Conservation (phyloP, 2,329 filamentous ascomycete species). For the Huntiella abstrusa region DNA sequence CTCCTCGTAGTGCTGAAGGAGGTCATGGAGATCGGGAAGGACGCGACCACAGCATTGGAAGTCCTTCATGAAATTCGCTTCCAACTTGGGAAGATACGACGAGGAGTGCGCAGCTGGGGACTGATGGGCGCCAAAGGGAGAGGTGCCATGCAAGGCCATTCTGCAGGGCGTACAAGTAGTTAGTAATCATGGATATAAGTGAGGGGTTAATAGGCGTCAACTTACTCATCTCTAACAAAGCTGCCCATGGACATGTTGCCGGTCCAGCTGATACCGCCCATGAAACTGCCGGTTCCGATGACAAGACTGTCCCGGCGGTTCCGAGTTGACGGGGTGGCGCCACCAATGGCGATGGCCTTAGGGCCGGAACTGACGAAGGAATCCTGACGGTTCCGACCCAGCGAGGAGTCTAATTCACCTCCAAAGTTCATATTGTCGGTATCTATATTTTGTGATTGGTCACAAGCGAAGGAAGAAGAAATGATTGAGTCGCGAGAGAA, state of each 20-base stretch:
- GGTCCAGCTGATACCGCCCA: slow-evolving; percentile 77
- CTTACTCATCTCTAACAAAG: slow-evolving; percentile 96
- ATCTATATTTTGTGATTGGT: not conserved
- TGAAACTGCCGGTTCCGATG: slow-evolving; percentile 35
- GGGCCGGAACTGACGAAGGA: slow-evolving; percentile 47
- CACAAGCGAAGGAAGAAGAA: not conserved
- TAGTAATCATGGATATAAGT: slow-evolving; percentile 11
- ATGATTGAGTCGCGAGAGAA: too few relatives aligned
- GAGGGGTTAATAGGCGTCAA: slow-evolving; percentile 12
- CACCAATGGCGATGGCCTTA: slow-evolving; percentile 48
- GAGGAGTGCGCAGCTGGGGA: slow-evolving; percentile 95
- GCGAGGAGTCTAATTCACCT: slow-evolving; percentile 34
- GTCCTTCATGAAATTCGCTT: slow-evolving; percentile 94
- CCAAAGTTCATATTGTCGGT: slow-evolving; percentile 35
- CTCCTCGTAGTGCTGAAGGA: slow-evolving; percentile 93
- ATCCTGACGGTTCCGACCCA: slow-evolving; percentile 41
- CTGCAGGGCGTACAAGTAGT: slow-evolving; percentile 25
- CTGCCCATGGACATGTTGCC: slow-evolving; percentile 90
- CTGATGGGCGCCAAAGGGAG: slow-evolving; percentile 63
- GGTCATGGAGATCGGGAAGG: slow-evolving; percentile 78
- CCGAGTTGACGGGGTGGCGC: slow-evolving; percentile 38
- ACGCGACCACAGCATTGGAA: slow-evolving; percentile 88
- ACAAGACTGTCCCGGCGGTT: slow-evolving; percentile 38
- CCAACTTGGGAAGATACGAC: slow-evolving; percentile 87
- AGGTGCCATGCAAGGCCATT: slow-evolving; percentile 89